A percentile compares a stretch with the other conserved stretches of the same genome.
Evolutionary conservation across 2,329 filamentous ascomycete species (phyloP).

Genomic region (Hymenoscyphus fructigenus): DNA sequence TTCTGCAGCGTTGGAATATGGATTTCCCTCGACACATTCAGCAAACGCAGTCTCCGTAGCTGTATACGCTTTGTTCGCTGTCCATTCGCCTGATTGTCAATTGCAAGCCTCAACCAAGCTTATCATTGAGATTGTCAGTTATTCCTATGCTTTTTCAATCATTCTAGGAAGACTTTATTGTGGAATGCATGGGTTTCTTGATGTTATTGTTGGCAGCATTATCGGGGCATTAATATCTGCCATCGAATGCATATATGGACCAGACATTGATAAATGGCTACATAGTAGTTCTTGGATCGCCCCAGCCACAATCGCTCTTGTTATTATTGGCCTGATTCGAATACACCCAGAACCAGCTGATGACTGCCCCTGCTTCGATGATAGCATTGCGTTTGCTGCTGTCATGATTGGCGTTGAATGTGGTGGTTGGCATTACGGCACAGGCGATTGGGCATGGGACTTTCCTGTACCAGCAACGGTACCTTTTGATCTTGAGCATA

Average conservation of each 20-base stretch:
- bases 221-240: constrained; percentile 67
- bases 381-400: constrained; percentile 89
- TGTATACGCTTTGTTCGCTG: constrained; percentile 73
- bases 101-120: constrained; percentile 59
- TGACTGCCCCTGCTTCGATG: constrained; percentile 95
- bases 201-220: constrained; percentile 77
- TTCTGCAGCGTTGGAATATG: constrained; percentile 91
- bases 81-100: constrained; percentile 65
- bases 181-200: constrained; percentile 96
- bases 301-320: constrained; percentile 60
- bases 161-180: constrained; percentile 91
- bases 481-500: constrained; percentile 62
- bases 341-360: constrained; percentile 95
- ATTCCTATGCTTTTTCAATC: constrained; percentile 87
- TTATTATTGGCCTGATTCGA: constrained; percentile 75
- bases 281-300: constrained; percentile 63
- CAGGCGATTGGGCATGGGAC: constrained; percentile 46
- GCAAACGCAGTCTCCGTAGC: constrained; percentile 96
- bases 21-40: constrained; percentile 95
- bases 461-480: constrained; percentile 55
- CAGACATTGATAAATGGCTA: constrained; percentile 67
- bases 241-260: constrained; percentile 59
- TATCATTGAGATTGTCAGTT: constrained; percentile 66
- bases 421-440: constrained; percentile 75
- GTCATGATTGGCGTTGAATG: constrained; percentile 83